phyloP scores from a whole-genome alignment of 495 filamentous ascomycete species.

The Achaetomiella virescens region DNA sequence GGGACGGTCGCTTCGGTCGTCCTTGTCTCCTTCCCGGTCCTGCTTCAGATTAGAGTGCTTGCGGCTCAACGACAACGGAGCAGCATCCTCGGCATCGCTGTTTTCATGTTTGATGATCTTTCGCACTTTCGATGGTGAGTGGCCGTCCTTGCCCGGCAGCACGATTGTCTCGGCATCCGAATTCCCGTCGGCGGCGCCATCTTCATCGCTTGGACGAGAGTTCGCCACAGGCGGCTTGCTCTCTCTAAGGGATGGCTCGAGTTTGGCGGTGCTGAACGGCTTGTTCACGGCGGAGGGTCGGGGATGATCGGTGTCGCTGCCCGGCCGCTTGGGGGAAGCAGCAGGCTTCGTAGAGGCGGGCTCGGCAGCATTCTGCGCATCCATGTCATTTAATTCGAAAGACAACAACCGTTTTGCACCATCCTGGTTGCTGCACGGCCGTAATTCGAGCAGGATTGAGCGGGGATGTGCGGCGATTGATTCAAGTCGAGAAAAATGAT shows the following conservation, averaged over 20 bases:
- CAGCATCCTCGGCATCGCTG: conserved; percentile 45
- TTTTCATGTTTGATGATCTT: conserved; percentile 66
- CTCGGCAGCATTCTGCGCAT: conserved; percentile 55
- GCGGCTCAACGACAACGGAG: conserved; percentile 27
- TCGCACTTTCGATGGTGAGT: conserved; percentile 60
- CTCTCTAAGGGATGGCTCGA: conserved; percentile 23
- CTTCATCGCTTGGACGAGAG: conserved; percentile 28
- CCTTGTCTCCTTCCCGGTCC: conserved; percentile 21
- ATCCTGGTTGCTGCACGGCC: conserved; percentile 45
- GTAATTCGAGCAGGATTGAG: conserved; percentile 16
- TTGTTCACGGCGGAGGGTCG: conserved; percentile 35
- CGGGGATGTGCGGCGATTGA: conserved; percentile 22
- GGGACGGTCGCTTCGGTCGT: conserved; percentile 26
- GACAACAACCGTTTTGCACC: conserved; percentile 44
- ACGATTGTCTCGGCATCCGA: conserved; percentile 81
- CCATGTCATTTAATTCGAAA: conserved; percentile 52
- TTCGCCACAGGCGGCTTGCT: conserved; percentile 12
- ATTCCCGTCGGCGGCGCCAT: conserved; percentile 49
- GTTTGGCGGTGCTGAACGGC: conserved; percentile 21
- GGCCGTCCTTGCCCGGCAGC: conserved; percentile 63
- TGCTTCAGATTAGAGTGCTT: conserved; percentile 30
- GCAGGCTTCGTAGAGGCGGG: conserved; percentile 48
- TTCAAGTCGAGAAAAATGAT: conserved; percentile 19
- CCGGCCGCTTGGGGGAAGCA: conserved; percentile 45
- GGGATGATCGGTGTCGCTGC: conserved; percentile 35